Percentiles rank a stretch among this genome's conserved stretches.
These are phyloP conservation scores for Penicillium decumbens DNA, from an alignment of 2,329 filamentous ascomycete species.

Conservation along the genomic window DNA sequence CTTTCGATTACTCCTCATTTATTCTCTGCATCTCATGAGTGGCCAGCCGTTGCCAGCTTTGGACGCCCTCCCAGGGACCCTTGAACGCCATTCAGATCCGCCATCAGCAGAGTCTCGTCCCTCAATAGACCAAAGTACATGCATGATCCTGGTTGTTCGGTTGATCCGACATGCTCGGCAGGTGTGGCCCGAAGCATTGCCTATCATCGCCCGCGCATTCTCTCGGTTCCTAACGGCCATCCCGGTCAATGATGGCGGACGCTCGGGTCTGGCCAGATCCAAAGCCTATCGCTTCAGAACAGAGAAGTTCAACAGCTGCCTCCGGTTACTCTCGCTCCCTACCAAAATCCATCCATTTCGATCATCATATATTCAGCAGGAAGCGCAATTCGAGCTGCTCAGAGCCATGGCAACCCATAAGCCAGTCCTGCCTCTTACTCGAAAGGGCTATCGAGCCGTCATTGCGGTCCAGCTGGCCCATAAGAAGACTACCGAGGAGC, in stretches of 20 bases:
- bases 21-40: conserved; percentile 35
- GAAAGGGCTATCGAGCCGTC: conserved; percentile 55
- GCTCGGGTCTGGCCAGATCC: conserved; percentile 2
- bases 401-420: conserved; percentile 53
- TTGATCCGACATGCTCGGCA: conserved; percentile 50
- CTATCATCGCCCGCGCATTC: conserved; percentile 41
- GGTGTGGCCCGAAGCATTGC: conserved; percentile 46
- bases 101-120: conserved; percentile 5
- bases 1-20: conserved; percentile 42
- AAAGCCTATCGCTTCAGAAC: conserved; percentile 31
- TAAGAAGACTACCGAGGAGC: conserved; percentile 53
- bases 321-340: conserved; percentile 48
- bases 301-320: conserved; percentile 47
- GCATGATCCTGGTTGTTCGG: conserved; percentile 43
- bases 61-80: background rate
- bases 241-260: background rate
- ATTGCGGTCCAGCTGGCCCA: conserved; percentile 55
- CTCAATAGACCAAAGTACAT: conserved; percentile 26
- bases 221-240: conserved; percentile 31
- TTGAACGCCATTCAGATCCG: conserved; percentile 1
- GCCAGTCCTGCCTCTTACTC: conserved; percentile 54
- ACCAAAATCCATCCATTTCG: conserved; percentile 48
- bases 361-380: conserved; percentile 49
- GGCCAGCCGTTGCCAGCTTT: conserved; percentile 20
- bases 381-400: conserved; percentile 55